Conservation (phyloP, 257 asterid genomes). For the Avicennia marina region DNA sequence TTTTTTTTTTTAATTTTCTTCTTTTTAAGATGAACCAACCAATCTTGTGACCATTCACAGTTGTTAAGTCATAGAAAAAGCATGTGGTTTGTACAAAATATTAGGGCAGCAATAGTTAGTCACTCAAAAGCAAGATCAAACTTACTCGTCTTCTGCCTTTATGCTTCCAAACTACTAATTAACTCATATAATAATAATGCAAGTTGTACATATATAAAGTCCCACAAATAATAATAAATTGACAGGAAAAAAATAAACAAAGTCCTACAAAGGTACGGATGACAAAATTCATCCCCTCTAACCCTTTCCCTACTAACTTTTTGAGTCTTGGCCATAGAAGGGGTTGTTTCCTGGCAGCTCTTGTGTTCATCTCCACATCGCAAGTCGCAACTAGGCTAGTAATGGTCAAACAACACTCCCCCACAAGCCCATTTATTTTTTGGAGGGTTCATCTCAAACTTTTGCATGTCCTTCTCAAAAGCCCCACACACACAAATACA, state of each 20-base stretch:
- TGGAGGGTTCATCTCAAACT: neutral
- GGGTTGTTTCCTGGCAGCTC: slow-evolving; percentile 29
- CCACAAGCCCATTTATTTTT: slow-evolving; percentile 7
- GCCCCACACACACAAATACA: neutral
- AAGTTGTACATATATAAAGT: slow-evolving; percentile 1
- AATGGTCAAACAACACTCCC: slow-evolving; percentile 27
- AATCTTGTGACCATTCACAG: too few relatives aligned
- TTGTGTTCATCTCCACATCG: slow-evolving; percentile 10
- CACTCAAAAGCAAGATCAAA: neutral
- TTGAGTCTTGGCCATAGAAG: neutral
- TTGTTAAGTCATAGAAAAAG: too few relatives aligned
- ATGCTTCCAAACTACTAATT: neutral
- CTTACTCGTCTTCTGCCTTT: neutral
- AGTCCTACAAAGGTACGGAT: slow-evolving; percentile 21
- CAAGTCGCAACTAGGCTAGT: slow-evolving; percentile 11
- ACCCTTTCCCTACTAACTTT: neutral
- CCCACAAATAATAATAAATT: neutral
- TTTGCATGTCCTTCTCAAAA: slow-evolving; percentile 20
- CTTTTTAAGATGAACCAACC: too few relatives aligned
- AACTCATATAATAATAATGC: neutral
- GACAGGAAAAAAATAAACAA: neutral
- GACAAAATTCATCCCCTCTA: slow-evolving; percentile 25
- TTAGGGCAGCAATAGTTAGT: too few relatives aligned
- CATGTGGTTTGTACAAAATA: too few relatives aligned
- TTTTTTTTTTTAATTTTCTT: too few relatives aligned